Evolutionary conservation across 768 basidiomycete species (phyloP), one percentile per base, ranked within the genome.

Genomic region (Lyophyllum shimeji): DNA sequence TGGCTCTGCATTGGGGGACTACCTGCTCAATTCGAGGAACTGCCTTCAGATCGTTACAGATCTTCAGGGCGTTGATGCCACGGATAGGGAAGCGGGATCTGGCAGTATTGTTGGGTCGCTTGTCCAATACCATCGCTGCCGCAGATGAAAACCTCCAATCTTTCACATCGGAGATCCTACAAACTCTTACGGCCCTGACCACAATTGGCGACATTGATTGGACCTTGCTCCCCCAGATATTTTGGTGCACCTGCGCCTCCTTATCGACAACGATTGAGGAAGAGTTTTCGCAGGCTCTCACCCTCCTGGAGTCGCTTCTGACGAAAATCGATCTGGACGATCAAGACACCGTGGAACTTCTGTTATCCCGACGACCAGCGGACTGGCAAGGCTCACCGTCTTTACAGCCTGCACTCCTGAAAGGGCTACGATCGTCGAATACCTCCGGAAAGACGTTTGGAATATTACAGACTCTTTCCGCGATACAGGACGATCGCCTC

Each of bases 21-120:
- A 79, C 87, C 1, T 96, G 93, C 64, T 89, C 91, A 15, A 92
- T 93, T 58, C 85, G 93, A 46, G 84, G 86, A 37, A 85, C 86
- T 18, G 93, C 95, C 2, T 92, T 90, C 72, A 82, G 94, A 29
- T 95, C 94, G 9, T 76, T 97, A 56, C 95, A 97, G 67, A 77
- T 94, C n/a, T 94, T 92, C 71, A 86, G 93, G 34, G 83, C 89
- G 0, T 75, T 97, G 20, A 82, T 85, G 65, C 89, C 93, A 0
- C 76, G 80, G 24, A 80, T 93, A 39, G 85, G 83, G 50, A 82
- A 86, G 54, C 72, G 78, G 7, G 87, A 91, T 69, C 77, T 97
- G 17, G 89, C 90, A 1, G 80, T 88, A 46, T 77, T 95, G 21
- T 79, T 98, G 3, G 90, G 89, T 27, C 82, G 95, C 24, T 74